Evolutionary conservation across 164 flowering plant genomes (phyloP), one percentile per base, ranked within the genome.

Genomic region (Vitis vinifera): DNA sequence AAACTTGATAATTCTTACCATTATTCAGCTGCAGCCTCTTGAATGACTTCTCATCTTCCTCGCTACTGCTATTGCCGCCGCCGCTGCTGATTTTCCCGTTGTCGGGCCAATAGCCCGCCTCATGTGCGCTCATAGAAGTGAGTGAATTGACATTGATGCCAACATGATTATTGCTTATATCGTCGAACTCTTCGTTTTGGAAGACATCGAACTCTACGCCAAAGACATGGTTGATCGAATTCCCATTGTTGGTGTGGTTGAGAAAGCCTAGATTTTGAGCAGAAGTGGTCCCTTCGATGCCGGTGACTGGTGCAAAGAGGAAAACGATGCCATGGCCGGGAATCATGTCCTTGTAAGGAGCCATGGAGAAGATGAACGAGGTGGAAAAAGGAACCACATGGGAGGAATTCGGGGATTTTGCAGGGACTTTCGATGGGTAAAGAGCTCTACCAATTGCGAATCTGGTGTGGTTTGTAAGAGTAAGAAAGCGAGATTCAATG

Each of bases 331-430:
- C 94, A 50, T 87, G 90, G 9, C 91, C 91, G 0, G 91, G 83
- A 10, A 77, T 80, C n/a, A 9, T 2, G 23, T 61, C 10, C 44
- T 55, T 53, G 79, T 70, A 73, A 9, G 83, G 89, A 51, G 86
- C 85, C 75, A 89, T 86, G 58, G 92, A 71, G 78, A 89, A 89
- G 62, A 88, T 88, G 76, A 89, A 89, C 16, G 90, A 88, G 8
- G 92, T 84, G 2, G 83, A 37, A 37, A 37, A 37, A 37, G 44
- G 44, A 37, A 37, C 6, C 44, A 37, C 44, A 37, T 37, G 44
- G 14, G 74, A 55, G 13, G 75, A 69, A 37, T 60, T 68, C 2
- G 76, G 15, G 3, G 73, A 17, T 68, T 66, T 79, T 44, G 80
- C 74, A 12, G 71, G 71, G 56, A 80, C 66, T 63, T 76, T 76